A percentile compares a stretch with the other conserved stretches of the same genome.
Evolutionary conservation across 768 basidiomycete genomes (phyloP).

Genomic region (Macrolepiota dolichaula): DNA sequence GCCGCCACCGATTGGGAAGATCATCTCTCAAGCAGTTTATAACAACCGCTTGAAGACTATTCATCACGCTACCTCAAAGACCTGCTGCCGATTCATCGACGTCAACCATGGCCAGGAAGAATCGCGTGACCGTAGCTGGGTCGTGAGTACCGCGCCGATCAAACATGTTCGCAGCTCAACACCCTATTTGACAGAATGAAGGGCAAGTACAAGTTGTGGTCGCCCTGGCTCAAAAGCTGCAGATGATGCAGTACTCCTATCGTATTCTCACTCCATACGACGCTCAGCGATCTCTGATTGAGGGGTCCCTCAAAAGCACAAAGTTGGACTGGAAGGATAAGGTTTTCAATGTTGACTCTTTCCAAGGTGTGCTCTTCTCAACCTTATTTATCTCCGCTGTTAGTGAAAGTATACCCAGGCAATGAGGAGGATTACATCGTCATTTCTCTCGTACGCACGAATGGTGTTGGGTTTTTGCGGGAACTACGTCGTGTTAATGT

Average conservation of each 20-base stretch:
- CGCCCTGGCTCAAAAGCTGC: slow-evolving; percentile 40
- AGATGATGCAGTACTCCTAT: slow-evolving; percentile 33
- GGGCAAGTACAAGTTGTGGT: slow-evolving; percentile 47
- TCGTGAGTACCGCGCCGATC: slow-evolving; percentile 23
- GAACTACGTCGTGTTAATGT: slow-evolving; percentile 64
- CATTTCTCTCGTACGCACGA: slow-evolving; percentile 15
- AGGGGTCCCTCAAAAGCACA: slow-evolving; percentile 41
- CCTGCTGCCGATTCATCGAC: slow-evolving; percentile 59
- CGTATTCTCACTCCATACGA: slow-evolving; percentile 76
- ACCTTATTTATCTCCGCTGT: neutral
- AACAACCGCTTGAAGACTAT: slow-evolving; percentile 40
- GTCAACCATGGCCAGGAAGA: slow-evolving; percentile 31
- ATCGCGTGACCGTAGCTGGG: slow-evolving; percentile 31
- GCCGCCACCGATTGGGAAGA: slow-evolving; percentile 58
- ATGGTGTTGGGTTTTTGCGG: slow-evolving; percentile 48
- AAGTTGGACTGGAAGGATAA: slow-evolving; percentile 53
- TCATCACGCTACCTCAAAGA: slow-evolving; percentile 30
- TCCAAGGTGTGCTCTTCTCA: slow-evolving; percentile 50
- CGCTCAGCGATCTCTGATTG: slow-evolving; percentile 54
- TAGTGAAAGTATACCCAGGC: slow-evolving; percentile 34
- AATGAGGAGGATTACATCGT: slow-evolving; percentile 57
- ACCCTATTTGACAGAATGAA: slow-evolving; percentile 40
- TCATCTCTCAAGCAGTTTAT: slow-evolving; percentile 62
- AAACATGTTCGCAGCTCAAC: neutral
- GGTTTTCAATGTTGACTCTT: slow-evolving; percentile 76